A percentile compares a stretch with the other conserved stretches of the same genome.
These are phyloP conservation scores for Colletotrichum phormii DNA, from an alignment of 2,329 filamentous ascomycete genomes.

Conservation along the genomic window DNA sequence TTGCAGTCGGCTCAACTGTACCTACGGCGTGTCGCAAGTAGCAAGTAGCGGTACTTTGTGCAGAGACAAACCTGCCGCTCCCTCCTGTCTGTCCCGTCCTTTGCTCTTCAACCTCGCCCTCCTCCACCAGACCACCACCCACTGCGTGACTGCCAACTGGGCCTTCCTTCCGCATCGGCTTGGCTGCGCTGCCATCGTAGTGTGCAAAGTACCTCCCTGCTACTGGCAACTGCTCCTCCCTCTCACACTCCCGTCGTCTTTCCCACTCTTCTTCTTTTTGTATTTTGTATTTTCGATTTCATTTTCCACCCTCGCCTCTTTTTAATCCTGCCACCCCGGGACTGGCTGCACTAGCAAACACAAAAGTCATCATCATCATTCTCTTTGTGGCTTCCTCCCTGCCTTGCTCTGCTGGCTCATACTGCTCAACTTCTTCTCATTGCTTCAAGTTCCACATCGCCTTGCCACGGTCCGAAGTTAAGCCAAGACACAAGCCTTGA, in stretches of 20 bases:
- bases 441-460: background rate
- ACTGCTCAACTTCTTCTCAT: background rate
- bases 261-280: background rate
- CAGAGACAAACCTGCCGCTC: constrained; percentile 4
- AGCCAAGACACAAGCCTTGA: background rate
- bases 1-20: background rate
- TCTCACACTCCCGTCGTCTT: background rate
- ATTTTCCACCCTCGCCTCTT: constrained; percentile 4
- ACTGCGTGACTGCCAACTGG: background rate
- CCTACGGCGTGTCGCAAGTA: background rate
- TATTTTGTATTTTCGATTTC: background rate
- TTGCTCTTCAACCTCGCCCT: background rate
- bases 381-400: constrained; percentile 30
- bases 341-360: constrained; percentile 26
- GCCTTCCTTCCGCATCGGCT: background rate
- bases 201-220: background rate
- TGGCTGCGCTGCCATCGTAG: background rate
- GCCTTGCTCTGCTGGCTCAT: constrained; percentile 1
- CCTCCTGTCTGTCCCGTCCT: constrained; percentile 11
- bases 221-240: constrained; percentile 3
- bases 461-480: constrained; percentile 17
- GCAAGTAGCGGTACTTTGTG: background rate
- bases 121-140: background rate
- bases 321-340: constrained; percentile 16
- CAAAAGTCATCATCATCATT: constrained; percentile 34